Conservation (phyloP, 2,329 filamentous ascomycete species). For the Rhinocladiella mackenziei region DNA sequence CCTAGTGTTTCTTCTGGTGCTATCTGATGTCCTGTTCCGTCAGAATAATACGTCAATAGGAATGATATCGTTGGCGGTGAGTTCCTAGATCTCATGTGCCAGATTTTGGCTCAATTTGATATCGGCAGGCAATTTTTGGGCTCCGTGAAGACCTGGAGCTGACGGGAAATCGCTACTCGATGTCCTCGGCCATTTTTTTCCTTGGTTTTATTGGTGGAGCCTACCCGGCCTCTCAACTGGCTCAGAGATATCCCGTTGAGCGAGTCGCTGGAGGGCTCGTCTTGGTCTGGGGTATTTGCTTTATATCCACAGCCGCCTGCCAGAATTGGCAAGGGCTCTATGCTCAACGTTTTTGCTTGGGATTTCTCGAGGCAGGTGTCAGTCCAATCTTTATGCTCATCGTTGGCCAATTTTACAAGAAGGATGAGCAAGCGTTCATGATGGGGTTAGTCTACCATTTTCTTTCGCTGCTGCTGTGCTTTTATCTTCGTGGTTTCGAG, state of each 20-base stretch:
- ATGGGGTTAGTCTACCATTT: slow-evolving; percentile 43
- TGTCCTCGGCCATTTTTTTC: slow-evolving; percentile 50
- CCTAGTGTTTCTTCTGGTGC: background rate
- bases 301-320: slow-evolving; percentile 65
- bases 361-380: slow-evolving; percentile 60
- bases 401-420: slow-evolving; percentile 60
- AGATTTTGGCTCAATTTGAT: background rate
- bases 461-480: background rate
- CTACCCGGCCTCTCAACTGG: slow-evolving; percentile 67
- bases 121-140: slow-evolving; percentile 40
- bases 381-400: slow-evolving; percentile 65
- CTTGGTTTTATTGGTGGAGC: slow-evolving; percentile 72
- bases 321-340: slow-evolving; percentile 61
- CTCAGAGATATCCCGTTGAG: slow-evolving; percentile 64
- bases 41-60: slow-evolving; percentile 31
- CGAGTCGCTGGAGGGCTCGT: slow-evolving; percentile 61
- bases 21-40: no score
- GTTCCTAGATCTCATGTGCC: background rate
- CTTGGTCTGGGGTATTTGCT: slow-evolving; percentile 62
- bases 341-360: slow-evolving; percentile 61
- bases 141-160: slow-evolving; percentile 42
- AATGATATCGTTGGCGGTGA: slow-evolving; percentile 52
- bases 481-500: background rate
- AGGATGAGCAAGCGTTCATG: slow-evolving; percentile 59
- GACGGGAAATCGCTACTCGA: slow-evolving; percentile 40